These are phyloP conservation scores for Wallacemonas collosoma DNA, from an alignment of 208 protist species.

Conservation along the genomic window DNA sequence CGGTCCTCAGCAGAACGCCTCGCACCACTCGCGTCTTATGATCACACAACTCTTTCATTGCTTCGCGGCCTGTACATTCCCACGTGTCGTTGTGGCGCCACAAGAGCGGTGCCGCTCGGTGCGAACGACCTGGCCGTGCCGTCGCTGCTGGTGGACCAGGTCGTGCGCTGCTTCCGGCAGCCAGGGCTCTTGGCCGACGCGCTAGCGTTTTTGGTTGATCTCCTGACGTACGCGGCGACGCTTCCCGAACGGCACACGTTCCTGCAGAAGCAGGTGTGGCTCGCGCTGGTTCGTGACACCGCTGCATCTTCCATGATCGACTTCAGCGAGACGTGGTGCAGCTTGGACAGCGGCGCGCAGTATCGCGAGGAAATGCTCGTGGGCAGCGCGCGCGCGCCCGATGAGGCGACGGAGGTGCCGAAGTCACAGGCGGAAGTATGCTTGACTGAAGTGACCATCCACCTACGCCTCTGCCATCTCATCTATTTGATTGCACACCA, in stretches of 20 bases:
- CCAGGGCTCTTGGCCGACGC: conserved; percentile 10
- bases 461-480: conserved; percentile 26
- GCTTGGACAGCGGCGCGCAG: conserved; percentile 23
- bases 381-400: too few relatives aligned
- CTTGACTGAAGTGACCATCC: background rate
- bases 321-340: conserved; percentile 42
- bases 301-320: conserved; percentile 26
- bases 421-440: too few relatives aligned
- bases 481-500: conserved; percentile 36
- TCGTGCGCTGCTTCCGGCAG: conserved; percentile 36
- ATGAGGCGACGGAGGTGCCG: background rate
- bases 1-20: conserved; percentile 19
- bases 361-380: conserved; percentile 37
- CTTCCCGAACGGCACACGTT: conserved; percentile 23
- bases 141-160: conserved; percentile 20
- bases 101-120: background rate
- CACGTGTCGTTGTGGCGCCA: conserved; percentile 1
- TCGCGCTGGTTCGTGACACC: conserved; percentile 19
- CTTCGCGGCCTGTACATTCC: conserved; percentile 34
- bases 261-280: conserved; percentile 34
- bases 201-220: conserved; percentile 37
- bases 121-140: conserved; percentile 22
- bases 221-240: conserved; percentile 16
- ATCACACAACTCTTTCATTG: conserved; percentile 36
- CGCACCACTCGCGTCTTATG: conserved; percentile 35